Conservation (phyloP, 73 alveolate species). For the Paramecium caudatum region DNA sequence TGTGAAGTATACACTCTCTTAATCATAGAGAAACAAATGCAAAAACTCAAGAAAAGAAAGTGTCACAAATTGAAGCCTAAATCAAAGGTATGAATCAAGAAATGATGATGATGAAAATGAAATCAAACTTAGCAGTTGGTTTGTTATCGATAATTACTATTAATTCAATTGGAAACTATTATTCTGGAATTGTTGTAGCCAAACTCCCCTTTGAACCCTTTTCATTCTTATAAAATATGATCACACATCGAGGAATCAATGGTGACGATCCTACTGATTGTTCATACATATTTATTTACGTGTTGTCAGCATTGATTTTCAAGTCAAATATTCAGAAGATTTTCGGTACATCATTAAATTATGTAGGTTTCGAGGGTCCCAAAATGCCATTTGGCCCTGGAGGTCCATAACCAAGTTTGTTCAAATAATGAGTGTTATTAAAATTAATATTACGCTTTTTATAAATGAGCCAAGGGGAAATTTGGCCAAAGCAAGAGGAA, state of each 20-base stretch:
- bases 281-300: slow-evolving; percentile 93
- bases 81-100: slow-evolving; percentile 79
- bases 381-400: slow-evolving; percentile 77
- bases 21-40: slow-evolving; percentile 30
- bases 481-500: slow-evolving; percentile 24
- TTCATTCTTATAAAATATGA: slow-evolving; percentile 82
- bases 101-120: slow-evolving; percentile 80
- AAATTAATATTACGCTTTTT: background rate
- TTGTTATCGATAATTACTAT: slow-evolving; percentile 83
- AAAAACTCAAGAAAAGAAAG: slow-evolving; percentile 80
- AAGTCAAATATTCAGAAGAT: slow-evolving; percentile 92
- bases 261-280: slow-evolving; percentile 96
- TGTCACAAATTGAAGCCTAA: slow-evolving; percentile 73
- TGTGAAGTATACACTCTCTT: slow-evolving; percentile 78
- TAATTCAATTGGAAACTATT: slow-evolving; percentile 79
- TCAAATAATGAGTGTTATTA: slow-evolving; percentile 1
- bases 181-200: slow-evolving; percentile 95
- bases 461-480: slow-evolving; percentile 4
- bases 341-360: slow-evolving; percentile 77
- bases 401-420: slow-evolving; percentile 71
- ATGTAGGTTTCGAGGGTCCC: slow-evolving; percentile 76
- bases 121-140: slow-evolving; percentile 86
- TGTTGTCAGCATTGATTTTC: slow-evolving; percentile 85
- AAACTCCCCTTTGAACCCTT: slow-evolving; percentile 94
- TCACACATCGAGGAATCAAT: slow-evolving; percentile 92